Base-by-base conservation (phyloP, 179 eudicot genomes). In the Beta macrorhiza region DNA sequence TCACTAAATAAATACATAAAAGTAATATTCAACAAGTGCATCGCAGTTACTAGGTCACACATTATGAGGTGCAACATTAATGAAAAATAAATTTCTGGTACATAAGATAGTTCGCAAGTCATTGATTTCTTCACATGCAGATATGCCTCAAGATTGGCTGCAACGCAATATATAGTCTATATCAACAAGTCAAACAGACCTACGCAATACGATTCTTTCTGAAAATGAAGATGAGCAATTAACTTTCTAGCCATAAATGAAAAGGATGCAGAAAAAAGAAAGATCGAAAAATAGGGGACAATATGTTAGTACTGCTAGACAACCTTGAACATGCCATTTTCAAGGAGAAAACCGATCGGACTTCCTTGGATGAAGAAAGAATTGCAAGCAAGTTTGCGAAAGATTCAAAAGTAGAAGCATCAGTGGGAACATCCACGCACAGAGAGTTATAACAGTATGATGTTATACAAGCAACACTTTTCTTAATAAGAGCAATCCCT, bases 401-500 rank as follows among this genome's bases (percentile, higher is more conserved):
- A 80, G 99, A 97, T 89, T 94, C 99, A 87, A 97, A 97, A 11
- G 99, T 97, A 44, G 98, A 94, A 78, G 92, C 84, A 74, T 94
- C 97, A 51, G 91, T 76, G 47, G 98, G 97, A 71, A 93, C 91
- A 81, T 97, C 98, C 73, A 94, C 79, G 85, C 91, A 91, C 72
- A 97, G 87, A 68, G 94, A 90, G 88, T 92, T 91, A 79, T 94
- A 93, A 79, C 98, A 97, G 84, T 93, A 93, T 47, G 98, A 95
- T 49, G 98, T 97, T 49, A 92, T 82, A 78, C 98, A 94, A 71
- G 99, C 97, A 82, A 97, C 99, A 88, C 98, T 97, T 86, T 94
- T 97, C 88, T 97, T 97, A 71, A 97, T 92, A 82, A 97, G 98
- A 78, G 98, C 91, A 79, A 97, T 94, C 83, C 99, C 99, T 88